Evolutionary conservation across 257 asterid genomes (phyloP).

Genomic region (Agastache rugosa): DNA sequence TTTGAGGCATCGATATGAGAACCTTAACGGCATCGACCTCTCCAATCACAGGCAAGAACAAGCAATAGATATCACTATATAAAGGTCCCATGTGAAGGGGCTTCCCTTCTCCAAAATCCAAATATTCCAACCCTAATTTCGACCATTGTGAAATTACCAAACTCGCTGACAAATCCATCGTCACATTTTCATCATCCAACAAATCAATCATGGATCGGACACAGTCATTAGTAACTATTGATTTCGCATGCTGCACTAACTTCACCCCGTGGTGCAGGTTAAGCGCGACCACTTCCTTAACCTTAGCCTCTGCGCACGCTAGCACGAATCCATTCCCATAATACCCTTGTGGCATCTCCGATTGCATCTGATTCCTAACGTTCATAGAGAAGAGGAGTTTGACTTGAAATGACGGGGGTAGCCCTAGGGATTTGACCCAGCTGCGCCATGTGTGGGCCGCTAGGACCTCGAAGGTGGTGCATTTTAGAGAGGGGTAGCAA

Average conservation of each 20-base stretch:
- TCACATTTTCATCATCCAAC: constrained; percentile 49
- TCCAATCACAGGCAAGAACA: constrained; percentile 64
- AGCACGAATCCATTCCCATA: constrained; percentile 83
- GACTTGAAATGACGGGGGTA: constrained; percentile 43
- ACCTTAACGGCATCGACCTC: constrained; percentile 58
- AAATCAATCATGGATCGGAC: constrained; percentile 63
- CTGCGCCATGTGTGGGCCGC: constrained; percentile 87
- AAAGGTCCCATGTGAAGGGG: constrained; percentile 78
- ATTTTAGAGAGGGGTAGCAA: constrained; percentile 63
- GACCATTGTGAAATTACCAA: constrained; percentile 90
- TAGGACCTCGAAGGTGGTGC: constrained; percentile 73
- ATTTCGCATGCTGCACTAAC: constrained; percentile 68
- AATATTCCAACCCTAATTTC: constrained; percentile 70
- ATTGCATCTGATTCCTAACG: constrained; percentile 45
- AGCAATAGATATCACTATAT: constrained; percentile 71
- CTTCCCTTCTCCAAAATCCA: constrained; percentile 83
- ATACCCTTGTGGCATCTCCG: constrained; percentile 58
- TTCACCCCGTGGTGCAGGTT: constrained; percentile 58
- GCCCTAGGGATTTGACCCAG: constrained; percentile 68
- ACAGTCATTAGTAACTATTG: constrained; percentile 39
- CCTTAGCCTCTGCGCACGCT: constrained; percentile 70
- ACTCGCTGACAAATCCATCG: constrained; percentile 56
- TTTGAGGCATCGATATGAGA: constrained; percentile 72
- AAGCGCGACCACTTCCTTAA: constrained; percentile 43
- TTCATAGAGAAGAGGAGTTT: constrained; percentile 70